Percentiles rank a stretch among this genome's conserved stretches.
Conservation (phyloP, 1,284 basidiomycete species). For the Rhodotorula mucilaginosa region DNA sequence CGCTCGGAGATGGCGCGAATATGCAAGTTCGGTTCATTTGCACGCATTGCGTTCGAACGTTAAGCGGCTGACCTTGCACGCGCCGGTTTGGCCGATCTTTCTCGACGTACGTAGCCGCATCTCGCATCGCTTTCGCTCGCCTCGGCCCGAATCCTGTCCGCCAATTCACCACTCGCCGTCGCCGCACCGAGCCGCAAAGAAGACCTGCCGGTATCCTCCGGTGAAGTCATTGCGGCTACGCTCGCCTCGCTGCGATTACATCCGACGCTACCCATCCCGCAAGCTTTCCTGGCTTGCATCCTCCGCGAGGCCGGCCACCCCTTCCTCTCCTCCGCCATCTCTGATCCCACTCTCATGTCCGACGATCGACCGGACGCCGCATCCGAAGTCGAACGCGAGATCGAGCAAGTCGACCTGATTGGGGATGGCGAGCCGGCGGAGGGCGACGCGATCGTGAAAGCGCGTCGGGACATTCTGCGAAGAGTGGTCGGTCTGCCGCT, state of each 20-base stretch:
- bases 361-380: neutral
- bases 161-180: neutral
- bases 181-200: neutral
- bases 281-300: constrained; percentile 2
- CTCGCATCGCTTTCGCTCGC: constrained; percentile 13
- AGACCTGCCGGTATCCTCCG: neutral
- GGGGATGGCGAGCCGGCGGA: neutral
- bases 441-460: neutral
- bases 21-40: neutral
- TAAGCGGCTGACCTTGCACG: neutral
- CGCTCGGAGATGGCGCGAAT: constrained; percentile 12
- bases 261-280: constrained; percentile 3
- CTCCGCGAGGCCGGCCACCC: neutral
- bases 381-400: neutral
- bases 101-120: constrained; percentile 4
- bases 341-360: neutral
- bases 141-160: constrained; percentile 17
- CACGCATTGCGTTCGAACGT: neutral
- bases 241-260: constrained; percentile 15
- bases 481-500: neutral
- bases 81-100: neutral
- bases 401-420: neutral
- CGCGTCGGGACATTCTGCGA: neutral
- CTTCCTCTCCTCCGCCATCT: neutral
- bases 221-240: constrained; percentile 2